Evolutionary conservation across 176 grass and related monocot genomes (phyloP).

Genomic region (Phragmites australis): DNA sequence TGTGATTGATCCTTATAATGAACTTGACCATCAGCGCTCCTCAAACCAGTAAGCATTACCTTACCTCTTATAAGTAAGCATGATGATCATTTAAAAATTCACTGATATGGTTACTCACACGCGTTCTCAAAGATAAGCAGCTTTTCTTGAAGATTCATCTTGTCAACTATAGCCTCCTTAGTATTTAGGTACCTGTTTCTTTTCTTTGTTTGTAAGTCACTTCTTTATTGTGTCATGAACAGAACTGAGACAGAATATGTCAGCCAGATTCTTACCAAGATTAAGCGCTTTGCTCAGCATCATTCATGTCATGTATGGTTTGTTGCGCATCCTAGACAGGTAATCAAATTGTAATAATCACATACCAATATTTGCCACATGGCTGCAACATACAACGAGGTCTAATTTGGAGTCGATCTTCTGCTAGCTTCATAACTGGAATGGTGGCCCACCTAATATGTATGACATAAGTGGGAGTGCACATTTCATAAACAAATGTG

Average conservation of each 20-base stretch:
- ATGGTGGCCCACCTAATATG: constrained; percentile 72
- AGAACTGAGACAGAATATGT: constrained; percentile 98
- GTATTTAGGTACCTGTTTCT: neutral
- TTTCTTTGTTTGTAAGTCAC: constrained; percentile 21
- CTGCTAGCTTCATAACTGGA: constrained; percentile 85
- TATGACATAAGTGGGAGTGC: constrained; percentile 99
- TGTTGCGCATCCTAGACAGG: constrained; percentile 99
- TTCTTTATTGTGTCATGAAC: constrained; percentile 33
- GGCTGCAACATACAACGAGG: neutral
- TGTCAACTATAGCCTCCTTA: neutral
- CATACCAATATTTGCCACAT: constrained; percentile 8
- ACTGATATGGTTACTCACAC: neutral
- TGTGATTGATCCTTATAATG: constrained; percentile 98
- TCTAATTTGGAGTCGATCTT: constrained; percentile 43
- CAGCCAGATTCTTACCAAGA: constrained; percentile 84
- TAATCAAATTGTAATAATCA: constrained; percentile 38
- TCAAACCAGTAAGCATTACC: constrained; percentile 62
- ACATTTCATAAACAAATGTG: constrained; percentile 99
- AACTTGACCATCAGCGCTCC: constrained; percentile 91
- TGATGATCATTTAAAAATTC: constrained; percentile 11
- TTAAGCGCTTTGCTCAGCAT: constrained; percentile 96
- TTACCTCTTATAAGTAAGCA: neutral
- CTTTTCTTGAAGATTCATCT: neutral
- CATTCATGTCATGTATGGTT: constrained; percentile 99
- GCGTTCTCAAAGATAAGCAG: constrained; percentile 4